phyloP scores from a whole-genome alignment of 2,329 filamentous ascomycete species.

The Fusarium avenaceum region DNA sequence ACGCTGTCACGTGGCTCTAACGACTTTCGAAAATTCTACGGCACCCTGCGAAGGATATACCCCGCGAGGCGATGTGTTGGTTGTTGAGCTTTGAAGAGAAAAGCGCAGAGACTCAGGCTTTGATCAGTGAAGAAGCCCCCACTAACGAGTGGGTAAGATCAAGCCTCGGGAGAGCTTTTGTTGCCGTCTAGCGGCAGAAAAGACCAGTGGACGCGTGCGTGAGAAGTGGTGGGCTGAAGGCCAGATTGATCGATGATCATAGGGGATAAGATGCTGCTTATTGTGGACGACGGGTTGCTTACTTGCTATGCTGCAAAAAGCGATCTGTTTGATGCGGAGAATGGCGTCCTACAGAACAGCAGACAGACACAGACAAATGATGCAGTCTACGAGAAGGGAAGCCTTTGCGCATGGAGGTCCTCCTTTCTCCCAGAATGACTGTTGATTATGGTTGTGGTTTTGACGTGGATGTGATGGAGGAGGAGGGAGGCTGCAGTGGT shows the following conservation, averaged over 20 bases:
- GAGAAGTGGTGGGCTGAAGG: conserved; percentile 54
- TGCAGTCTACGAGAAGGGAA: conserved; percentile 14
- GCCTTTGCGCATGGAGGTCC: conserved; percentile 26
- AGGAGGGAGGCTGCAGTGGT: conserved; percentile 46
- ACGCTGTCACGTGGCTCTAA: conserved; percentile 56
- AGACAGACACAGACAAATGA: conserved; percentile 36
- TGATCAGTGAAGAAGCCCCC: conserved; percentile 42
- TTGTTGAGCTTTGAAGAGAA: conserved; percentile 54
- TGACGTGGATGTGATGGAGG: conserved; percentile 45
- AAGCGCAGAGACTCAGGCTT: conserved; percentile 49
- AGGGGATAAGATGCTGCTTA: conserved; percentile 47
- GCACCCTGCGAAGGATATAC: conserved; percentile 60
- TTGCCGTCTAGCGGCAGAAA: conserved; percentile 44
- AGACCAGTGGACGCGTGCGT: conserved; percentile 50
- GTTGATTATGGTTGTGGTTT: conserved; percentile 38
- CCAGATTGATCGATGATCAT: conserved; percentile 49
- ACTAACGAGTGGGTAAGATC: conserved; percentile 36
- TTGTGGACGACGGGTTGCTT: conserved; percentile 30
- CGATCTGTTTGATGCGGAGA: conserved; percentile 34
- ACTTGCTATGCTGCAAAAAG: conserved; percentile 8
- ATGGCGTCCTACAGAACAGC: conserved; percentile 40
- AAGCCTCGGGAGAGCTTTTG: conserved; percentile 47
- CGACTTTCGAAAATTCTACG: conserved; percentile 53
- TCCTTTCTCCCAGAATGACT: conserved; percentile 34
- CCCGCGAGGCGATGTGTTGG: conserved; percentile 56